Evolutionary conservation across 2,329 filamentous ascomycete genomes (phyloP).

Genomic region (Trichoderma brevicompactum): DNA sequence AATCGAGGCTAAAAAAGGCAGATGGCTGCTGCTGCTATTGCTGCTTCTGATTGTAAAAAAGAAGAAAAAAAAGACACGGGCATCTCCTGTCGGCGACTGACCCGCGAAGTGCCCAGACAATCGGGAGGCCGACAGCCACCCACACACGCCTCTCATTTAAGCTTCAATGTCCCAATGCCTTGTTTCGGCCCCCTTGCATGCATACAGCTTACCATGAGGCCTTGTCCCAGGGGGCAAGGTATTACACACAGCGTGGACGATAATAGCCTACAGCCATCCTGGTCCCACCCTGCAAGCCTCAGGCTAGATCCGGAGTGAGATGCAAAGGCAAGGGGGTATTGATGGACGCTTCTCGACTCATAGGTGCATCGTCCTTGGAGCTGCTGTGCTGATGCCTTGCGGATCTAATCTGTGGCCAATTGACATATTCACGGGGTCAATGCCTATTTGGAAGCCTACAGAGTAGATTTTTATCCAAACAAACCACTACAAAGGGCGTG

Average conservation of each 20-base stretch:
- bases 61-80: too few relatives aligned
- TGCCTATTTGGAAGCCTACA: not conserved
- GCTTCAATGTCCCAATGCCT: not conserved
- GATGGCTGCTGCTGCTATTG: not conserved
- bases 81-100: not conserved
- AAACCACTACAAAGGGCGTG: not conserved
- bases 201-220: not conserved
- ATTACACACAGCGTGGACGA: not conserved
- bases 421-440: not conserved
- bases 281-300: conserved; percentile 18
- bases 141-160: not conserved
- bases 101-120: not conserved
- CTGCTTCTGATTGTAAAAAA: too few relatives aligned
- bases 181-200: conserved; percentile 16
- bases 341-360: not conserved
- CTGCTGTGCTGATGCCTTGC: not conserved
- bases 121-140: not conserved
- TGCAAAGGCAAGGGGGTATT: conserved; percentile 12
- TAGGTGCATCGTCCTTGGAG: not conserved
- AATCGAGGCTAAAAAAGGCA: not conserved
- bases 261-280: conserved; percentile 3
- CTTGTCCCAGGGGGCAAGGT: not conserved
- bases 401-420: not conserved
- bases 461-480: not conserved
- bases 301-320: conserved; percentile 19